phyloP scores from a whole-genome alignment of 805 yeast genomes.

The Lachancea meyersii region DNA sequence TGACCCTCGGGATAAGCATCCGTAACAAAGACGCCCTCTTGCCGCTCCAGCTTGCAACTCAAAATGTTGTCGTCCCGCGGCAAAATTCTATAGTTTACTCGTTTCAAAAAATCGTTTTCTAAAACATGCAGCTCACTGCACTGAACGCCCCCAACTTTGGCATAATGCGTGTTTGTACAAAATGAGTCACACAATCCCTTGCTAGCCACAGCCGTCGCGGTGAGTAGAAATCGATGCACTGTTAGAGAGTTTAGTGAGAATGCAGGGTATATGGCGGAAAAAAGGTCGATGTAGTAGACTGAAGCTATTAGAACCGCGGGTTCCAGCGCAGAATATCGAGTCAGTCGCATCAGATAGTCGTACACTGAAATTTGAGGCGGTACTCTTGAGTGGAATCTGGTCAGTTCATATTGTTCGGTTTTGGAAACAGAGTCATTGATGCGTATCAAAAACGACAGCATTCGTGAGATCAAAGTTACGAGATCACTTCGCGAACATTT shows the following conservation, averaged over 20 bases:
- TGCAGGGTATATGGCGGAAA: slow-evolving; percentile 68
- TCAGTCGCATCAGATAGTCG: slow-evolving; percentile 67
- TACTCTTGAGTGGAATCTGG: slow-evolving; percentile 88
- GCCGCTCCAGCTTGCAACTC: slow-evolving; percentile 34
- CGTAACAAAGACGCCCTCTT: slow-evolving; percentile 10
- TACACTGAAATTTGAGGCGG: slow-evolving; percentile 83
- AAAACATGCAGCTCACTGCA: slow-evolving; percentile 74
- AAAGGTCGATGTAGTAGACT: slow-evolving; percentile 83
- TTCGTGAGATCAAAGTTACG: slow-evolving; percentile 65
- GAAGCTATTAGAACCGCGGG: slow-evolving; percentile 75
- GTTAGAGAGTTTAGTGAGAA: slow-evolving; percentile 87
- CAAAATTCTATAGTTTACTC: slow-evolving; percentile 73
- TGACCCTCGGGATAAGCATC: slow-evolving; percentile 5
- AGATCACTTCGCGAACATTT: slow-evolving; percentile 66
- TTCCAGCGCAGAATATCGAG: slow-evolving; percentile 80
- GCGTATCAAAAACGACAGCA: slow-evolving; percentile 68
- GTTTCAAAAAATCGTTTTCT: slow-evolving; percentile 77
- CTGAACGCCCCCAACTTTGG: slow-evolving; percentile 92
- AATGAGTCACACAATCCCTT: slow-evolving; percentile 91
- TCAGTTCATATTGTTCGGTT: slow-evolving; percentile 39
- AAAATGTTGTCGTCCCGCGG: slow-evolving; percentile 43
- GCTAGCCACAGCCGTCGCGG: slow-evolving; percentile 86
- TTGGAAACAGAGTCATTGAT: slow-evolving; percentile 53
- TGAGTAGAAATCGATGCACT: slow-evolving; percentile 83
- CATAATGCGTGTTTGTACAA: slow-evolving; percentile 89